phyloP scores from a whole-genome alignment of 2,329 filamentous ascomycete genomes.

The Aspergillus fumigatiaffinis region DNA sequence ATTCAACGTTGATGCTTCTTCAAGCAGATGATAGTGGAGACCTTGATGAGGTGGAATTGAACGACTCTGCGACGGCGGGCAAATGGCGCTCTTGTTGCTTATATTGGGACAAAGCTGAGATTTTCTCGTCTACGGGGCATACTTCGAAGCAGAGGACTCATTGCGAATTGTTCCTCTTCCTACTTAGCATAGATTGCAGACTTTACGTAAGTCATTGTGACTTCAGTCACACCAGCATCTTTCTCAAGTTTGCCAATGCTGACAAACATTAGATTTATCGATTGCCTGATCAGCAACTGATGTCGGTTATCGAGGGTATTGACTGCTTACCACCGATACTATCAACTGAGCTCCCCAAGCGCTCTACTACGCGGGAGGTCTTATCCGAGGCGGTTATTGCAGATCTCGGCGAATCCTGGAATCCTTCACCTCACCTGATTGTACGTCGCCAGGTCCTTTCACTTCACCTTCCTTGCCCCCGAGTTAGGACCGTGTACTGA shows the following conservation, averaged over 20 bases:
- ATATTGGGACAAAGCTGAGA: slow-evolving; percentile 63
- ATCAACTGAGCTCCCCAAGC: slow-evolving; percentile 66
- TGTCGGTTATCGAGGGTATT: slow-evolving; percentile 73
- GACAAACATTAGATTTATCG: slow-evolving; percentile 62
- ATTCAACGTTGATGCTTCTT: slow-evolving; percentile 74
- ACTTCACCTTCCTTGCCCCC: not conserved
- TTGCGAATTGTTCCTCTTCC: slow-evolving; percentile 65
- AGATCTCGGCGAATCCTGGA: slow-evolving; percentile 73
- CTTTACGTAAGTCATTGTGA: slow-evolving; percentile 58
- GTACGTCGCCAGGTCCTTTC: slow-evolving; percentile 47
- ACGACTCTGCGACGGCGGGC: slow-evolving; percentile 55
- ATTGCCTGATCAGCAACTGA: slow-evolving; percentile 67
- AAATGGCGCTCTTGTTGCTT: slow-evolving; percentile 83
- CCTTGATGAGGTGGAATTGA: slow-evolving; percentile 72
- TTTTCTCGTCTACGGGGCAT: slow-evolving; percentile 46
- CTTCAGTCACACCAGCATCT: not conserved
- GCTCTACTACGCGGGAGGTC: slow-evolving; percentile 67
- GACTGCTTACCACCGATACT: slow-evolving; percentile 73
- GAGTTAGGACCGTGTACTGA: slow-evolving; percentile 6
- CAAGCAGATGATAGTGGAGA: slow-evolving; percentile 78
- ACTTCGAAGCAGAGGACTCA: slow-evolving; percentile 16
- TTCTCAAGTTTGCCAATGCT: slow-evolving; percentile 1
- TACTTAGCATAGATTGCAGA: slow-evolving; percentile 71
- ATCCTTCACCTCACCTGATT: slow-evolving; percentile 73
- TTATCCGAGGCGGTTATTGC: slow-evolving; percentile 78